Base-by-base conservation (phyloP, 108 stramenopile genomes). In the Conticribra guillardii region DNA sequence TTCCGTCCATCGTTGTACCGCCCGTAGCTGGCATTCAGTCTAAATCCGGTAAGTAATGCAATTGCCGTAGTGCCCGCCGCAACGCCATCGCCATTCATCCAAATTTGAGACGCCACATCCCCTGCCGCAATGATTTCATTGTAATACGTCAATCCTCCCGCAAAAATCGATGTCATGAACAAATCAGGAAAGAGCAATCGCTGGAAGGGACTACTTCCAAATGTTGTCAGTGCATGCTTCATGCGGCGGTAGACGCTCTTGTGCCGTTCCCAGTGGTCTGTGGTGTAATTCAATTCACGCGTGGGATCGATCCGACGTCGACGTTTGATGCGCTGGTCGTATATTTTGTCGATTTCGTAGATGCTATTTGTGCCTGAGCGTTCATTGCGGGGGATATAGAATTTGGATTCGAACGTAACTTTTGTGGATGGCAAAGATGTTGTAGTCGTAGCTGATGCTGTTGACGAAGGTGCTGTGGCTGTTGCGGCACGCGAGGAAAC, bases 1-100 rank as follows among this genome's bases (percentile, higher is more conserved):
- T 58, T 81, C 7, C 85, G 64, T 45, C 54, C 82, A 23, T 86
- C 85, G 14, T 64, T 48, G 58, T 78, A 83, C 23, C 85, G 54
- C 31, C 76, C 82, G 48, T 86, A 83, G 28, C 57, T 60, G 0
- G 76, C 67, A 60, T 86, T 86, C 52, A 86, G 53, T 23, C 85
- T 80, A 66, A 86, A 86, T n/a, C 79, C 85, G 19, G 82, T 73
- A 17, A 86, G 53, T 3, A 86, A 21, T 15, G 66, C 82, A 55
- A 86, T 69, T 29, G 82, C 85, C 50, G 82, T 81, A 3, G 82
- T 83, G n/a, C 50, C 80, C n/a, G 69, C 82, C 23, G 82, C 79
- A 31, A 86, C 54, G 4, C 70, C 75, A 1, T 21, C 30, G 2
- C 33, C 47, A 45, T 64, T 28, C 57, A 82, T 79, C 15, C n/a